Evolutionary conservation across 164 flowering plant species (phyloP).

Genomic region (Paratinospora sagittata): DNA sequence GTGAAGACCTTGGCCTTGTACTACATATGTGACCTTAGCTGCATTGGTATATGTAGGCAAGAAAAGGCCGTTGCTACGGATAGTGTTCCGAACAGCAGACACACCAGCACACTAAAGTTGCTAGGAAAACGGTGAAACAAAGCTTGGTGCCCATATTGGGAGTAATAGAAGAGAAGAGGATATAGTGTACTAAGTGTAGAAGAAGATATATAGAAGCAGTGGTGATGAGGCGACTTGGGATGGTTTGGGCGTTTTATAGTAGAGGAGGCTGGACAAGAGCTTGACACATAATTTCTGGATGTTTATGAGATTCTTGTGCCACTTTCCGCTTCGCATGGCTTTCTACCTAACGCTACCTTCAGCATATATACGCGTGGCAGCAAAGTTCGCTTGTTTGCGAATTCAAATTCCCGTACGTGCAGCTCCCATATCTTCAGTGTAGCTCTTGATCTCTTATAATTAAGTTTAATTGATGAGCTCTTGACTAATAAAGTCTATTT

Average conservation of each 20-base stretch:
- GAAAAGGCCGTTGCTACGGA: slow-evolving; percentile 28
- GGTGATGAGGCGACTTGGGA: not conserved
- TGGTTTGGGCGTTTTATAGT: not conserved
- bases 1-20: slow-evolving; percentile 35
- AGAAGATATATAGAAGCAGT: no score
- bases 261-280: not conserved
- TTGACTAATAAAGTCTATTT: no score
- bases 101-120: slow-evolving; percentile 43
- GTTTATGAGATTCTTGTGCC: not conserved
- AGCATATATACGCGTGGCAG: no score
- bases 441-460: no score
- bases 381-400: no score
- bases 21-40: slow-evolving; percentile 32
- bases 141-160: not conserved
- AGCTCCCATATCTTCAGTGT: no score
- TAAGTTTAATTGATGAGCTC: no score
- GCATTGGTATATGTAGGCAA: slow-evolving; percentile 37
- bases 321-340: not conserved
- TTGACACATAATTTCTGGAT: not conserved
- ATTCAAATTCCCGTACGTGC: no score
- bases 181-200: not conserved
- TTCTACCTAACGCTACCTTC: not conserved
- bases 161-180: not conserved
- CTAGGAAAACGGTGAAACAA: not conserved
- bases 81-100: slow-evolving; percentile 16